Evolutionary conservation across 78 protist species (phyloP), one percentile per base, ranked within the genome.

Genomic region (Ministeria vibrans): DNA sequence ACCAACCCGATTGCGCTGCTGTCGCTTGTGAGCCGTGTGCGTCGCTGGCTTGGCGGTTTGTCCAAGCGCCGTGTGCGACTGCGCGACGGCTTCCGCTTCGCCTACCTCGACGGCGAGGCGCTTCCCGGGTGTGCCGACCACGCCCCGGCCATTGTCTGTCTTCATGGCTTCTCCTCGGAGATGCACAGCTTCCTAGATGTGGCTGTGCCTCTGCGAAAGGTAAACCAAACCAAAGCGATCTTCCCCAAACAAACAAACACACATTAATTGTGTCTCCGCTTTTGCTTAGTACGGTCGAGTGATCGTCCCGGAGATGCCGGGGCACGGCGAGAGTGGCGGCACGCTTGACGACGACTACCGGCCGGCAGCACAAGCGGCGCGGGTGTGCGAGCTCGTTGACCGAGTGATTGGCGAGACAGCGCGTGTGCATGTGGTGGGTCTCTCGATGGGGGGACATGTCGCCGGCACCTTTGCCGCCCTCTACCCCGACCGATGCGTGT

Each of bases 381-480:
- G 66, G n/a, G 66, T 59, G 66, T 27, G 66, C 59, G 59, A 22
- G 30, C 59, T 51, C 18, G 59, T 13, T 51, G 18, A 22, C 59
- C 30, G 13, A 18, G 13, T 51, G 59, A 22, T 5, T 30, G 28
- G 66, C 15, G 28, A 59, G 13, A 30, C 36, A 13, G 36, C 36
- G 20, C 66, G 66, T 11, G n/a, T 59, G 66, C 66, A 59, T 59
- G 36, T 59, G n/a, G n/a, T 59, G 66, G 66, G 66, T 23, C 66
- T 28, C 36, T 59, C 66, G 34, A 59, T 59, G 66, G 66, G 66
- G 36, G 66, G 66, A 27, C 66, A 59, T 30, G 28, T 59, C 28
- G 66, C 28, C 66, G 66, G 66, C 66, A 30, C 28, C 36, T 59
- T 27, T 59, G 66, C 66, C 5, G 66, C 66, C 36, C 15, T 27